phyloP scores from a whole-genome alignment of 495 filamentous ascomycete genomes.

The Penicillium salamii region DNA sequence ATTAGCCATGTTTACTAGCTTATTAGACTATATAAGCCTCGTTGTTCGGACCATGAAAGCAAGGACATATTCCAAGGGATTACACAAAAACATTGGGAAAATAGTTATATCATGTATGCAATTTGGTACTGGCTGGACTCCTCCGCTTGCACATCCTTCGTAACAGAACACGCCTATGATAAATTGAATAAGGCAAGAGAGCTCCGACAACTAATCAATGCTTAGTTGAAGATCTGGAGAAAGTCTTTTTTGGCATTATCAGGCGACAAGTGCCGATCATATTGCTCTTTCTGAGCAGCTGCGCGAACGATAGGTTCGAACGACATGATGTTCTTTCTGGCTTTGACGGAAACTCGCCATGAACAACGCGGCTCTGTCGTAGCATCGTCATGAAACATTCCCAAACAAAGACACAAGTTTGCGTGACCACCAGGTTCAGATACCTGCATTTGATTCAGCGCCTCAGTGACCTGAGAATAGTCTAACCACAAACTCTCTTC shows the following conservation, averaged over 20 bases:
- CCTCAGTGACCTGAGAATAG: conserved; percentile 24
- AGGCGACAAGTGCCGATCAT: conserved; percentile 13
- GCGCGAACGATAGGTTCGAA: conserved; percentile 14
- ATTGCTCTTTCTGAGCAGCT: conserved; percentile 22
- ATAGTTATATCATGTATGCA: too few species aligned
- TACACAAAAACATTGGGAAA: too few species aligned
- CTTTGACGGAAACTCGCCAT: conserved; percentile 22
- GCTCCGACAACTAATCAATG: too few species aligned
- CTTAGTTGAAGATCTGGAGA: neutral
- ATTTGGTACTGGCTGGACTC: too few species aligned
- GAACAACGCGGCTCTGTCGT: conserved; percentile 7
- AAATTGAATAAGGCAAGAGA: too few species aligned
- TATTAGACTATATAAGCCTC: too few species aligned
- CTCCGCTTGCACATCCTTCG: too few species aligned
- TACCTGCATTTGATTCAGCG: conserved; percentile 24
- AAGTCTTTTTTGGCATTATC: conserved; percentile 14
- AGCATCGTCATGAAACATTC: conserved; percentile 10
- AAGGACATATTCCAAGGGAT: too few species aligned
- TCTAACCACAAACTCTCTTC: conserved; percentile 24
- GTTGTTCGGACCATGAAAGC: too few species aligned
- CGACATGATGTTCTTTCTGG: conserved; percentile 16
- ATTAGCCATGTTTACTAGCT: too few species aligned
- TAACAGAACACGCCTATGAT: too few species aligned
- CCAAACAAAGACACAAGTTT: conserved; percentile 21
- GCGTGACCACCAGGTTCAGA: conserved; percentile 8